Base-by-base conservation (phyloP, 2,329 filamentous ascomycete genomes). In the Diaporthe amygdali region DNA sequence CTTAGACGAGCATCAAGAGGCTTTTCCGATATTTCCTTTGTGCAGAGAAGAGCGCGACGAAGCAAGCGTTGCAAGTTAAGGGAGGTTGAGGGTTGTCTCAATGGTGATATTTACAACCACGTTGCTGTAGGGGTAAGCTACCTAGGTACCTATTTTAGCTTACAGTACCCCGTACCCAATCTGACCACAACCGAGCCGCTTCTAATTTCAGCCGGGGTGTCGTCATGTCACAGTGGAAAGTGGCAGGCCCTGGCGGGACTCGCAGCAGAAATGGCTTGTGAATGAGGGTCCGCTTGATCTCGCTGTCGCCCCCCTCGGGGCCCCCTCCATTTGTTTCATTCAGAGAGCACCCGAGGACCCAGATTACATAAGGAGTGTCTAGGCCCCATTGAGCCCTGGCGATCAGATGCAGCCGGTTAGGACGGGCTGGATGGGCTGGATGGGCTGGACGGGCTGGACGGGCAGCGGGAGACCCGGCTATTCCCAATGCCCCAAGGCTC, bases 181-280 rank as follows among this genome's bases (percentile, higher is more conserved):
- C 44, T 47, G 54, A 37, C 39, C 39, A 22, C 49, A 68, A 68
- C 51, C 56, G 66, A 54, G 49, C 55, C 46, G 70, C 70, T 72
- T 70, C 70, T 72, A 72, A 72, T 72, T 66, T 72, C 70, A 47
- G 70, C 67, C 47, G 68, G 67, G 59, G 41, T 63, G 63, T 72
- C 70, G 70, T 72, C 70, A 72, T 66, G 44, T 44, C 56, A 49
- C 66, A 52, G 63, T 54, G 69, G 51, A 6, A 14, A 30, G 49
- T 22, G 22, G 10, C 25, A 20, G 46, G 22, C 41, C 41, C 41
- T 44, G 37, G n/a, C 20, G 30, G 46, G 10, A 52, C 32, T 17
- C 14, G n/a, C 51, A 44, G 59, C 59, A 47, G 27, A 30, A 27
- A 52, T 66, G 59, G 68, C 68, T 70, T 70, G 68, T 70, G 68